Evolutionary conservation across 2,329 filamentous ascomycete species (phyloP), one percentile per base, ranked within the genome.

Genomic region (Colletotrichum truncatum): DNA sequence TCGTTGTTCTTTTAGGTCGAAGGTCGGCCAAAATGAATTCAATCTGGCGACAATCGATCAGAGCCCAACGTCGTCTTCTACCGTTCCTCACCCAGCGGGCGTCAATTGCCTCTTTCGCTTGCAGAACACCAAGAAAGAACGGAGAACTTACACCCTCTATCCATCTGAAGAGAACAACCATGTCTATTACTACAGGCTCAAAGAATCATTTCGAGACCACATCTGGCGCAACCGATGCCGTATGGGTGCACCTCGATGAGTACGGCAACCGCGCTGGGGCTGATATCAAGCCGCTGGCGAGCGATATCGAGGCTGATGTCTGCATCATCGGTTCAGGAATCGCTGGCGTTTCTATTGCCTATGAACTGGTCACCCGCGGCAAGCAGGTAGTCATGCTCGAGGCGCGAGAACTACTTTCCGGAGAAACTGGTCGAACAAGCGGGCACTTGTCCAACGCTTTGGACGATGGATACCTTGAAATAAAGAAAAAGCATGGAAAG

Each of bases 381-480:
- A 71, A 80, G 34, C 74, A 81, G 2, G 84, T 87, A 0, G 77
- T 82, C 2, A 74, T 88, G 68, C 74, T 88, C 10, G 85, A 88
- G 67, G 84, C 84, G 7, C 81, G 85, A 5, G 80, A 86, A n/a
- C 77, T 84, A 3, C 73, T 87, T 0, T 82, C 84, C 2, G 85
- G 85, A 2, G 86, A 88, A 71, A 82, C 80, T 0, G 84, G 84
- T 1, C 75, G 85, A 4, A 88, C 85, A 0, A 83, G 79, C 41
- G 85, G 85, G 0, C 85, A 88, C 69, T 72, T 88, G 28, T 80
- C 84, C 3, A 87, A 80, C 62, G 82, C 82, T 4, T 73, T 88
- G 3, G 86, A 88, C 28, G 85, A 86, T 54, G 80, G 81, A 3
- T 88, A 86, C 64, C 69, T 76, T 1, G 76, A 80, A 23, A 85